Conservation (phyloP, 2,329 filamentous ascomycete species). For the Boeremia exigua region DNA sequence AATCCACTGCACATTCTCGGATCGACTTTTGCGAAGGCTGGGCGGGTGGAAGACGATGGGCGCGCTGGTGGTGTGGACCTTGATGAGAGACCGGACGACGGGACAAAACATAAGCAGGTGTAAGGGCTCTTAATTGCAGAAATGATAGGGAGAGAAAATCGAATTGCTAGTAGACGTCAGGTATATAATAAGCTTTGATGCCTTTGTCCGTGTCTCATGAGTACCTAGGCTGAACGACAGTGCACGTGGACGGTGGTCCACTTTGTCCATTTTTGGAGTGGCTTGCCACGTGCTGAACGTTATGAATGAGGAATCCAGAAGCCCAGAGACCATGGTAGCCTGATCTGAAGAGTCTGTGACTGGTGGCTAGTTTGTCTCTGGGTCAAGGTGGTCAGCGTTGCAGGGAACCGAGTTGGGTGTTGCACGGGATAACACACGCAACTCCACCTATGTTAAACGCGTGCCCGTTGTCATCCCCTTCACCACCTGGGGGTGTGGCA, state of each 20-base stretch:
- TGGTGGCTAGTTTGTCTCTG: background rate
- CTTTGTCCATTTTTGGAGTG: background rate
- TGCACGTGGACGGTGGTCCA: background rate
- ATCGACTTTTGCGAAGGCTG: conserved; percentile 24
- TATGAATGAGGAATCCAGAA: no score
- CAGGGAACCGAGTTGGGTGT: conserved; percentile 3
- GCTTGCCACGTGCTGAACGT: background rate
- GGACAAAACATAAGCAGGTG: conserved; percentile 12
- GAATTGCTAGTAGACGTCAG: conserved; percentile 17
- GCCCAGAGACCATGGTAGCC: no score
- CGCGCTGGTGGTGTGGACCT: background rate
- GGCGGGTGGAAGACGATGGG: conserved; percentile 16
- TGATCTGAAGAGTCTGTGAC: background rate
- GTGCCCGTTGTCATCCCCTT: background rate
- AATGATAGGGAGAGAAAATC: conserved; percentile 28
- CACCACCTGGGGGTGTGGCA: background rate
- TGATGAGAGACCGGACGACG: background rate
- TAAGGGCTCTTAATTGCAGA: background rate
- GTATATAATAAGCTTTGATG: conserved; percentile 29
- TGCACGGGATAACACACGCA: background rate
- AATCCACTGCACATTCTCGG: conserved; percentile 27
- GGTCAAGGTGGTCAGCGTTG: background rate
- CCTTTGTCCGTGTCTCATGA: conserved; percentile 25
- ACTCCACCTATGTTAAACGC: background rate
- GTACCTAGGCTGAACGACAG: background rate